Conservation (phyloP, 2,329 filamentous ascomycete species). For the Xylaria polymorpha region DNA sequence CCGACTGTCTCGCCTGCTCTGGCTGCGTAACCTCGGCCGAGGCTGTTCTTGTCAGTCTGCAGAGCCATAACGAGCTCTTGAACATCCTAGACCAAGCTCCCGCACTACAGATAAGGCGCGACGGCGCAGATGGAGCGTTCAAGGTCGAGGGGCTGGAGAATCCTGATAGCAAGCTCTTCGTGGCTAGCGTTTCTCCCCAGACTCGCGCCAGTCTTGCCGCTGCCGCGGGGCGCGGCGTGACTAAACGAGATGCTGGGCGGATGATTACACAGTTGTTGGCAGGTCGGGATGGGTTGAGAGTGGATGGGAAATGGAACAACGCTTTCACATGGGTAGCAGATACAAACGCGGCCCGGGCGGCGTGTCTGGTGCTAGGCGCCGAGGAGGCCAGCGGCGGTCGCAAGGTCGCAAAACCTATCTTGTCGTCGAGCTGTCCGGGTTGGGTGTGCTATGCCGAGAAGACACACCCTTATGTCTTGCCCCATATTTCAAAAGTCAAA, state of each 20-base stretch:
- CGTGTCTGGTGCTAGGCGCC: conserved; percentile 81
- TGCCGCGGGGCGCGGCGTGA: conserved; percentile 77
- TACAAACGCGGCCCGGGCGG: conserved; percentile 85
- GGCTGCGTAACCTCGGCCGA: conserved; percentile 98
- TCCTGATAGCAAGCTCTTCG: conserved; percentile 78
- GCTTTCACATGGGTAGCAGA: conserved; percentile 91
- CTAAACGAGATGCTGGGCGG: conserved; percentile 77
- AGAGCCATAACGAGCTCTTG: conserved; percentile 93
- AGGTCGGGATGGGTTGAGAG: conserved; percentile 74
- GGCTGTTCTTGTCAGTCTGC: conserved; percentile 93
- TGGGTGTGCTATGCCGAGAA: conserved; percentile 99
- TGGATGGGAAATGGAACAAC: conserved; percentile 77
- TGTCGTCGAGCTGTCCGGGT: conserved; percentile 92
- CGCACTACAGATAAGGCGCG: conserved; percentile 52
- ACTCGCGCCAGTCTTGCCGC: conserved; percentile 89
- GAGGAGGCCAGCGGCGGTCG: conserved; percentile 71
- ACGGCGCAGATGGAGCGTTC: conserved; percentile 51
- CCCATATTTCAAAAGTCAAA: conserved; percentile 90
- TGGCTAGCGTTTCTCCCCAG: conserved; percentile 94
- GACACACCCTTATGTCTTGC: conserved; percentile 92
- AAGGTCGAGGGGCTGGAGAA: conserved; percentile 65
- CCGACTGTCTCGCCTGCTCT: conserved; percentile 96
- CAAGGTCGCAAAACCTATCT: conserved; percentile 65
- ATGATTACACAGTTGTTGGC: conserved; percentile 86
- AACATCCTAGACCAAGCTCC: conserved; percentile 78